phyloP scores from a whole-genome alignment of 176 grass and related monocot species.

The Lolium multiflorum region DNA sequence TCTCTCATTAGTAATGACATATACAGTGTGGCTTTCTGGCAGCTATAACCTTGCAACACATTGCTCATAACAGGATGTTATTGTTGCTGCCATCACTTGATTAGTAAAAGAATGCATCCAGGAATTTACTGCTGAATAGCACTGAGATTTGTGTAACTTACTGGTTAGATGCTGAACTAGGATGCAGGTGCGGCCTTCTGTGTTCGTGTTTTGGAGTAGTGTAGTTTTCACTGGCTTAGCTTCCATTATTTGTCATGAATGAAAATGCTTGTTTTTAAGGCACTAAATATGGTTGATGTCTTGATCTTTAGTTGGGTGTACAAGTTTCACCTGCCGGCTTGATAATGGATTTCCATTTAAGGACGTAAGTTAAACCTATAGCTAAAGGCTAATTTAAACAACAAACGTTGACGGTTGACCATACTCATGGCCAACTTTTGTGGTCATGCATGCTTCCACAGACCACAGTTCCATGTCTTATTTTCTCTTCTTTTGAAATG shows the following conservation, averaged over 20 bases:
- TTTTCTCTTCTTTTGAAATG: constrained; percentile 14
- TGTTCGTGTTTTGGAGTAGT: background rate
- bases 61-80: background rate
- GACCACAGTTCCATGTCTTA: background rate
- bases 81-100: background rate
- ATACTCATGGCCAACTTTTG: background rate
- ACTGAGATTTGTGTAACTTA: background rate
- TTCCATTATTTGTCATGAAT: background rate
- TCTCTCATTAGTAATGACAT: background rate
- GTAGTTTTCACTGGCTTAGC: background rate
- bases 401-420: background rate
- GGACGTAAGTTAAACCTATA: background rate
- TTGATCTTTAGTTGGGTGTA: background rate
- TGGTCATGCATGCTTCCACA: background rate
- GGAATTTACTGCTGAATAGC: background rate
- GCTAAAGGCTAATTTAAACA: constrained; percentile 11
- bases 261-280: background rate
- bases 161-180: background rate
- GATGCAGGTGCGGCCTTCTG: background rate
- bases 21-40: background rate
- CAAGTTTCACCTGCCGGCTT: background rate
- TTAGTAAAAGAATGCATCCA: background rate
- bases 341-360: constrained; percentile 6
- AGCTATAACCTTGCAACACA: constrained; percentile 1
- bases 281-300: background rate